Evolutionary conservation across 345 rosid species (phyloP).

Genomic region (Noccaea caerulescens): DNA sequence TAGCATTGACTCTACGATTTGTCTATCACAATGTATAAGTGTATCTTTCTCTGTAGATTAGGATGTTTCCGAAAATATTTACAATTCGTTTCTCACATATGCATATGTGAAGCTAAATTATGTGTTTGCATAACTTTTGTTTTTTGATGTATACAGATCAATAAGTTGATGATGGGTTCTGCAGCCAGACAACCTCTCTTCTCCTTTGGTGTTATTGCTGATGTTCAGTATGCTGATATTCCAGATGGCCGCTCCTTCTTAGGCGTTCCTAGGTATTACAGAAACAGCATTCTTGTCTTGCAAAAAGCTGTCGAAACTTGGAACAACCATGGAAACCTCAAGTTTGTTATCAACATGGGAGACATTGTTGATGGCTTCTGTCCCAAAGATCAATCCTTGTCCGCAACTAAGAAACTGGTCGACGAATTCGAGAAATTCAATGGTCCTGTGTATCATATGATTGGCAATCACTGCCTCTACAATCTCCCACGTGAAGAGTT

Average conservation of each 20-base stretch:
- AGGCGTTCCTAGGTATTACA: conserved; percentile 86
- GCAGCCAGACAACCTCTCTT: conserved; percentile 64
- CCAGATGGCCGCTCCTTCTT: conserved; percentile 80
- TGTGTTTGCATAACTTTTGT: not conserved
- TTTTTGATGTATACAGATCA: conserved; percentile 17
- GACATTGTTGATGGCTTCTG: conserved; percentile 88
- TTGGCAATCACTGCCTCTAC: conserved; percentile 97
- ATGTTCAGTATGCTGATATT: conserved; percentile 91
- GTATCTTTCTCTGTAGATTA: not conserved
- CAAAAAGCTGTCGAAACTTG: conserved; percentile 77
- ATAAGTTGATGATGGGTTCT: conserved; percentile 49
- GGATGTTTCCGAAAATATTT: not conserved
- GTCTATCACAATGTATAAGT: not conserved
- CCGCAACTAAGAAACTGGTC: conserved; percentile 56
- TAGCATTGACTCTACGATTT: conserved; percentile 22
- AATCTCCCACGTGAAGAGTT: conserved; percentile 79
- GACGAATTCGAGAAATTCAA: conserved; percentile 64
- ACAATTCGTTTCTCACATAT: not conserved
- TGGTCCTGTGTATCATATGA: conserved; percentile 82
- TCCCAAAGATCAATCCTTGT: conserved; percentile 69
- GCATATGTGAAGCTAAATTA: not conserved
- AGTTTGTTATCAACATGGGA: conserved; percentile 76
- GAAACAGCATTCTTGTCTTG: conserved; percentile 71
- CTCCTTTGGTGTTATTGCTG: conserved; percentile 88
- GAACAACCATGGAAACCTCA: conserved; percentile 65